A percentile compares a stretch with the other conserved stretches of the same genome.
These are phyloP conservation scores for Claviceps sp. DNA, from an alignment of 2,329 filamentous ascomycete species.

Conservation along the genomic window DNA sequence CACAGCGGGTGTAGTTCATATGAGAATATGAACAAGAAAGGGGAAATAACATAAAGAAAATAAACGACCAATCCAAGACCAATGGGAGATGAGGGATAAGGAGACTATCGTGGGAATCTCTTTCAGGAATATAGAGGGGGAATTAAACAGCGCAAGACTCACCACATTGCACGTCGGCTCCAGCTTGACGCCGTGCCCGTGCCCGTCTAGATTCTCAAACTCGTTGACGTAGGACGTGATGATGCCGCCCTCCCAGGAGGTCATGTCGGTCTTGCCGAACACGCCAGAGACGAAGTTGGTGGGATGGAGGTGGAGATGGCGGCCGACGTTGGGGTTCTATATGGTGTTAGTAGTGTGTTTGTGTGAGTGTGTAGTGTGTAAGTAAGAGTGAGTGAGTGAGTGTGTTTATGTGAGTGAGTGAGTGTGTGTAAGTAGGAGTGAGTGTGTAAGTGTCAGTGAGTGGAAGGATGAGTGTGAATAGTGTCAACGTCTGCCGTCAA, in stretches of 20 bases:
- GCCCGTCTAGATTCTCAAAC: conserved; percentile 68
- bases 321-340: conserved; percentile 66
- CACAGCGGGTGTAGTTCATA: no score
- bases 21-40: no score
- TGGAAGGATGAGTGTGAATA: no score
- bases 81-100: no score
- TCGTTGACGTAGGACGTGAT: conserved; percentile 65
- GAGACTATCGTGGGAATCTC: no score
- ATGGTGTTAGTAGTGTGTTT: not conserved
- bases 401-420: no score
- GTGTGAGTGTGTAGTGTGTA: not conserved
- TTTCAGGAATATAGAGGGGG: not conserved
- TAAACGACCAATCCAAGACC: no score
- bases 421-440: not conserved
- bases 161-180: conserved; percentile 61
- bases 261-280: conserved; percentile 52
- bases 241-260: conserved; percentile 62
- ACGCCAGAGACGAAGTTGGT: conserved; percentile 44
- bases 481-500: no score
- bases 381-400: no score
- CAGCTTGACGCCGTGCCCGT: conserved; percentile 71
- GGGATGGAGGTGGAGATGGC: conserved; percentile 72
- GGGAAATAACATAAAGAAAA: no score
- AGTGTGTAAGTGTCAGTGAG: no score
- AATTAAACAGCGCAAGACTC: conserved; percentile 12